A percentile compares a stretch with the other conserved stretches of the same genome.
These are phyloP conservation scores for Oxytropis ochrocephala DNA, from an alignment of 306 rosid genomes.

Conservation along the genomic window DNA sequence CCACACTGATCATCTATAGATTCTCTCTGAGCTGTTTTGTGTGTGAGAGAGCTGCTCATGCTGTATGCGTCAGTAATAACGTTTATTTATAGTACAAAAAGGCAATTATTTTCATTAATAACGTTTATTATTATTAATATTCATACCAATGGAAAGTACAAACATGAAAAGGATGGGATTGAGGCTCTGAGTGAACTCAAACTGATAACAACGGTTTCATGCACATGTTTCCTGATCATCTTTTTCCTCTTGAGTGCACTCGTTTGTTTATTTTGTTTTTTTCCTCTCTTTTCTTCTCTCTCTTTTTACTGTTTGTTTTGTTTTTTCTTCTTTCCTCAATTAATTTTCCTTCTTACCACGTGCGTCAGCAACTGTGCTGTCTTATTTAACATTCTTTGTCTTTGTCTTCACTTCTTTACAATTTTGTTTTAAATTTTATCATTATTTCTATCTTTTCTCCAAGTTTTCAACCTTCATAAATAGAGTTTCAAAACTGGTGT, in stretches of 20 bases:
- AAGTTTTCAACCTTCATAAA: too few relatives aligned
- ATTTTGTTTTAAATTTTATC: not conserved
- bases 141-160: too few relatives aligned
- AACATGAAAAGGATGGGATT: not conserved
- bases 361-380: not conserved
- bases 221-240: constrained; percentile 51
- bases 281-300: not conserved
- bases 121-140: too few relatives aligned
- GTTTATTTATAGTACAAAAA: too few relatives aligned
- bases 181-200: constrained; percentile 24
- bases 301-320: too few relatives aligned
- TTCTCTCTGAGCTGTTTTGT: too few relatives aligned
- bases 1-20: not conserved
- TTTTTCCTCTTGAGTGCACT: too few relatives aligned
- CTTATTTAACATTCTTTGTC: not conserved
- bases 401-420: not conserved
- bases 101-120: too few relatives aligned
- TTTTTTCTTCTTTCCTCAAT: not conserved
- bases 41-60: too few relatives aligned
- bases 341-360: not conserved
- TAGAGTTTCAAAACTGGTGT: too few relatives aligned
- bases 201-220: constrained; percentile 26
- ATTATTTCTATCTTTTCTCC: too few relatives aligned
- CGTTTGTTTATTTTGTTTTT: not conserved
- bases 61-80: too few relatives aligned